Percentiles rank a stretch among this genome's conserved stretches.
phyloP scores from a whole-genome alignment of 164 flowering plant genomes.

The Paratinospora sagittata region DNA sequence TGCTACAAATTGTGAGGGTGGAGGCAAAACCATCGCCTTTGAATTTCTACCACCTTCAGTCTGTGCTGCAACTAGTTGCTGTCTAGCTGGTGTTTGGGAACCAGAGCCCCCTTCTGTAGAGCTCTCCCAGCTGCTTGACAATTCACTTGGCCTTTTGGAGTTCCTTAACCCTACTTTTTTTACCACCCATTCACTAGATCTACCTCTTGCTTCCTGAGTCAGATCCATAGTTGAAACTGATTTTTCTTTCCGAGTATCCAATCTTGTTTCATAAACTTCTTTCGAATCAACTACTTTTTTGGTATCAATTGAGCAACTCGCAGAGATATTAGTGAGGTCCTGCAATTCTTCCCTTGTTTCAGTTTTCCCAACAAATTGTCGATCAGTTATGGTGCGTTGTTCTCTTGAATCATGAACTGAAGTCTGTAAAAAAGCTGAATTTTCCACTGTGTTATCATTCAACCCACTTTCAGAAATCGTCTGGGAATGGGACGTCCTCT shows the following conservation, averaged over 20 bases:
- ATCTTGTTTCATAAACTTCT: slow-evolving; percentile 23
- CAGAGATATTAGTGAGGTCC: slow-evolving; percentile 22
- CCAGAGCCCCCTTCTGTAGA: slow-evolving; percentile 23
- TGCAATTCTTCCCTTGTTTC: slow-evolving; percentile 25
- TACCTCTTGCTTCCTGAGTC: slow-evolving; percentile 18
- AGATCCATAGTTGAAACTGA: slow-evolving; percentile 18
- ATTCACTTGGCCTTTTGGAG: slow-evolving; percentile 14
- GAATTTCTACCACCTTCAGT: slow-evolving; percentile 22
- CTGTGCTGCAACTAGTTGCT: slow-evolving; percentile 15
- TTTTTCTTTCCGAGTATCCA: slow-evolving; percentile 17
- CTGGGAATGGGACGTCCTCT: slow-evolving; percentile 26
- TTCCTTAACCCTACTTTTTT: slow-evolving; percentile 14
- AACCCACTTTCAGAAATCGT: slow-evolving; percentile 25
- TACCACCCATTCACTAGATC: slow-evolving; percentile 17
- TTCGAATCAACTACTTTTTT: slow-evolving; percentile 14
- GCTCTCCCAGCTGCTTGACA: slow-evolving; percentile 17
- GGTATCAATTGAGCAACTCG: slow-evolving; percentile 18
- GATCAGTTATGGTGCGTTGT: slow-evolving; percentile 21
- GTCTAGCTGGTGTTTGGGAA: slow-evolving; percentile 23
- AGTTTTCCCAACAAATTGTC: slow-evolving; percentile 8
- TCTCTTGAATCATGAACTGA: slow-evolving; percentile 25
- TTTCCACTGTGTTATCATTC: slow-evolving; percentile 23
- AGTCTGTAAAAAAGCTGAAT: slow-evolving; percentile 15
- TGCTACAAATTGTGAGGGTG: slow-evolving; percentile 30
- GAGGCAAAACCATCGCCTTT: slow-evolving; percentile 31